Percentiles rank a stretch among this genome's conserved stretches.
These are phyloP conservation scores for Geotrichum europaeum DNA, from an alignment of 1,139 yeast species.

Conservation along the genomic window DNA sequence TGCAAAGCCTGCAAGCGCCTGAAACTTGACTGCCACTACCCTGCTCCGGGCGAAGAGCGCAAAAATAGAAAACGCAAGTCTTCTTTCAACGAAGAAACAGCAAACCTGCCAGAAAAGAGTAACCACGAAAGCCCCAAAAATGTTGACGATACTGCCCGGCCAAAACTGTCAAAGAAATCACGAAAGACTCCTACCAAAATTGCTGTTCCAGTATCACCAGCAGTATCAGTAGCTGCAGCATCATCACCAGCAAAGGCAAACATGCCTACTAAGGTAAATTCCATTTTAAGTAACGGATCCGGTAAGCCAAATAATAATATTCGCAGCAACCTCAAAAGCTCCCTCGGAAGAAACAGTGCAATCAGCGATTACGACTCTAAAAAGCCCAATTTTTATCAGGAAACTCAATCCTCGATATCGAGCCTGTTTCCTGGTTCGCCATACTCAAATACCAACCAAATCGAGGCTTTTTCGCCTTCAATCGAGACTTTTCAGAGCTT, in stretches of 20 bases:
- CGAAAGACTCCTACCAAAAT: neutral
- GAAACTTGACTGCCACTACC: constrained; percentile 50
- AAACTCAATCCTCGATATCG: neutral
- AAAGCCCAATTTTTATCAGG: neutral
- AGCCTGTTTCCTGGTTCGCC: neutral
- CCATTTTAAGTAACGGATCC: neutral
- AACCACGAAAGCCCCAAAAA: neutral
- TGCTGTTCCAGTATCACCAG: neutral
- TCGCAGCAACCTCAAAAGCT: neutral
- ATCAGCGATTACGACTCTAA: neutral
- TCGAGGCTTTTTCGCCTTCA: neutral
- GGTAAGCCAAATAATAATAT: neutral
- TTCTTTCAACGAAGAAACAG: neutral
- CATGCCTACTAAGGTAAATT: neutral
- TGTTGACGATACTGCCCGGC: neutral
- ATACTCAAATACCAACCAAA: neutral
- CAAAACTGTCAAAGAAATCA: neutral
- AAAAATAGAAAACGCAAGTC: constrained; percentile 32
- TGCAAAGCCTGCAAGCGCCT: constrained; percentile 57
- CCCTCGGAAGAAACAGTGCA: neutral
- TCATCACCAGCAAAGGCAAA: neutral
- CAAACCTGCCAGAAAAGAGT: neutral
- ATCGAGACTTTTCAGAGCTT: neutral
- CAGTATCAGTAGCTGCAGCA: neutral
- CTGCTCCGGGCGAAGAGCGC: constrained; percentile 45